Evolutionary conservation across 2,329 filamentous ascomycete species (phyloP), one percentile per base, ranked within the genome.

Genomic region (Aureobasidium pullulans): DNA sequence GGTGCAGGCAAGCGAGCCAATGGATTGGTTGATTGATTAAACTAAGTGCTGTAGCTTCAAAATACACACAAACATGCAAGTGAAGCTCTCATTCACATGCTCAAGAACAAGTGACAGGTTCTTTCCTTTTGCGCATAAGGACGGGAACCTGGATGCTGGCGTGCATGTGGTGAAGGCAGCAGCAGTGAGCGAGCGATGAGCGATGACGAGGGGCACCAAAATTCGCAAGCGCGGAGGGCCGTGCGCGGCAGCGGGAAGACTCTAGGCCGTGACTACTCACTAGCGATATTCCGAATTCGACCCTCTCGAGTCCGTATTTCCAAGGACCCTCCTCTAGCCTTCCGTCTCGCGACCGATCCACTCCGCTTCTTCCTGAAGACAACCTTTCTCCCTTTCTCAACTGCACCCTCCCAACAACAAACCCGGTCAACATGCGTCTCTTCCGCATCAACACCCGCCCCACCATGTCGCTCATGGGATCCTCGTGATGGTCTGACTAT

Each of bases 401-500:
- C 29, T 29, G 5, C 13, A 6, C 40, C 16, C 15, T 42, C 19
- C 37, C 13, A 53, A 37, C 11, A 16, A 29, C 32, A 44, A 13
- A 16, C 11, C 53, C 40, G 34, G 34, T 53, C 36, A 47, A 57
- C 53, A 57, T 57, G 53, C 53, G 40, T 29, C 42, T 57, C 42
- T n/a, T 37, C 53, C 31, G 53, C 42, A 57, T 57, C 53, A 37
- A 46, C 40, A 29, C 19, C 42, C 16, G 11, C 53, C 53, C 40
- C 53, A 46, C 53, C 53, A 57, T 54, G 50, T 29, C 42, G 40
- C 40, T 36, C 42, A 36, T 32, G 29, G 23, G 19, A 31, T 57
- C 42, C 53, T 57, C 42, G 53, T 57, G 53, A 57, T 57, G 40
- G 52, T 39, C 40, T 57, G 50, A 57, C 31, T 34, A 32, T 36